These are phyloP conservation scores for Halophytophthora batemanensis DNA, from an alignment of 352 stramenopile species.

Conservation along the genomic window DNA sequence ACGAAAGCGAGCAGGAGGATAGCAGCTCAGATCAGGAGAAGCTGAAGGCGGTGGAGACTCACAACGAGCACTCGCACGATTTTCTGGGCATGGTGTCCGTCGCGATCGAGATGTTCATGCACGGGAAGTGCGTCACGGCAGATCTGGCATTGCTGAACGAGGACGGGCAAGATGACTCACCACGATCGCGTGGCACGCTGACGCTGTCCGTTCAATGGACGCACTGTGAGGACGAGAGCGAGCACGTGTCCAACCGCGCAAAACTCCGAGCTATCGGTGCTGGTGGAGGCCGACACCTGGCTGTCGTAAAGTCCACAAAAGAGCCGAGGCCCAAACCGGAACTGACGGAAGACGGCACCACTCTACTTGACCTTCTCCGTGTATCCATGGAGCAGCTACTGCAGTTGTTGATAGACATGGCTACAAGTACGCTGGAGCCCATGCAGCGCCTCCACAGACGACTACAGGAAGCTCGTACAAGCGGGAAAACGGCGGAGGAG, in stretches of 20 bases:
- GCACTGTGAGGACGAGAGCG: constrained; percentile 22
- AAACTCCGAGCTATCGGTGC: constrained; percentile 26
- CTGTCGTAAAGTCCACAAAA: constrained; percentile 18
- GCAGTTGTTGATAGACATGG: constrained; percentile 26
- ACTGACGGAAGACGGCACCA: constrained; percentile 16
- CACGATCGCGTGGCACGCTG: constrained; percentile 31
- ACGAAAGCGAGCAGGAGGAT: constrained; percentile 4
- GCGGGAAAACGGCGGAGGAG: constrained; percentile 62
- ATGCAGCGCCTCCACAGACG: constrained; percentile 46
- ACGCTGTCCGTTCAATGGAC: constrained; percentile 62
- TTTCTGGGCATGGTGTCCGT: constrained; percentile 48
- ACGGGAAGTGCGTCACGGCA: constrained; percentile 37
- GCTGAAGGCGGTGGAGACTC: not conserved
- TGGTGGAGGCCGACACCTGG: constrained; percentile 13
- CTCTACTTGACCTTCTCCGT: constrained; percentile 17
- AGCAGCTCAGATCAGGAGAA: not conserved
- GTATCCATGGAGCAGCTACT: constrained; percentile 17
- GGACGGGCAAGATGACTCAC: constrained; percentile 21
- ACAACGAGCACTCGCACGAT: constrained; percentile 10
- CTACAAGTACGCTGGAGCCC: constrained; percentile 38
- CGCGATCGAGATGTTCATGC: constrained; percentile 35
- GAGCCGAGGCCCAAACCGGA: constrained; percentile 19
- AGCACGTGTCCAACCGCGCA: constrained; percentile 4
- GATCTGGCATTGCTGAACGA: constrained; percentile 37
- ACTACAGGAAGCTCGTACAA: constrained; percentile 35